These are phyloP conservation scores for Scheffersomyces insectosa DNA, from an alignment of 1,139 yeast genomes.

Conservation along the genomic window DNA sequence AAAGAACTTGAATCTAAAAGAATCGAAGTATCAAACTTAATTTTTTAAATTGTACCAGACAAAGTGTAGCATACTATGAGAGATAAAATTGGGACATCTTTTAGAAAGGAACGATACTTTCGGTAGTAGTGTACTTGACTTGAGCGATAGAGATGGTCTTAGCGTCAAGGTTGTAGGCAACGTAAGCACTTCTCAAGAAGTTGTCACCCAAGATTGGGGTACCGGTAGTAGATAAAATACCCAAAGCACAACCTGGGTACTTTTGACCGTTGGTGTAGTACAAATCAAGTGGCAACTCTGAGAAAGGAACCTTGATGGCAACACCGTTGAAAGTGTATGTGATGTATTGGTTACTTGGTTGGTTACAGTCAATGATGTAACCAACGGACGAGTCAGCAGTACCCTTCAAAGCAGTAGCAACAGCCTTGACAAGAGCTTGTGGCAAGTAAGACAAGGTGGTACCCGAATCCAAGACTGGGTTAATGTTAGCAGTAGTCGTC, in stretches of 20 bases:
- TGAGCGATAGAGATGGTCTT: constrained; percentile 27
- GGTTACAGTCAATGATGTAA: constrained; percentile 5
- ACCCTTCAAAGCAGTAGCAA: constrained; percentile 8
- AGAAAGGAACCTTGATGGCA: constrained; percentile 10
- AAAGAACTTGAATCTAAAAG: too few relatives aligned
- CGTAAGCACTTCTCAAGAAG: constrained; percentile 31
- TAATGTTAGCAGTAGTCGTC: background rate
- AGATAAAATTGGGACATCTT: too few relatives aligned
- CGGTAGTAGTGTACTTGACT: constrained; percentile 13
- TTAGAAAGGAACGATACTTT: constrained; percentile 3
- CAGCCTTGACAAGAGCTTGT: constrained; percentile 5
- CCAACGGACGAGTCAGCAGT: background rate
- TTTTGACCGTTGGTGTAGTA: background rate
- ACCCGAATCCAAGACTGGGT: constrained; percentile 20
- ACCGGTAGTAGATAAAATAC: background rate
- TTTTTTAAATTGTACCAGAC: background rate
- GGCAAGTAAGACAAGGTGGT: constrained; percentile 17
- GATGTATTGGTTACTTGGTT: constrained; percentile 2
- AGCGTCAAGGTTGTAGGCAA: constrained; percentile 30
- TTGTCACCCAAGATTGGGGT: constrained; percentile 25
- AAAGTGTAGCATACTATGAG: background rate
- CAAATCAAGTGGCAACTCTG: constrained; percentile 7
- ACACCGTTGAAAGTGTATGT: constrained; percentile 4
- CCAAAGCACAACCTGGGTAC: background rate
- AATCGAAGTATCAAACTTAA: too few relatives aligned